Evolutionary conservation across 768 basidiomycete species (phyloP).

Genomic region (Lactarius quietus): DNA sequence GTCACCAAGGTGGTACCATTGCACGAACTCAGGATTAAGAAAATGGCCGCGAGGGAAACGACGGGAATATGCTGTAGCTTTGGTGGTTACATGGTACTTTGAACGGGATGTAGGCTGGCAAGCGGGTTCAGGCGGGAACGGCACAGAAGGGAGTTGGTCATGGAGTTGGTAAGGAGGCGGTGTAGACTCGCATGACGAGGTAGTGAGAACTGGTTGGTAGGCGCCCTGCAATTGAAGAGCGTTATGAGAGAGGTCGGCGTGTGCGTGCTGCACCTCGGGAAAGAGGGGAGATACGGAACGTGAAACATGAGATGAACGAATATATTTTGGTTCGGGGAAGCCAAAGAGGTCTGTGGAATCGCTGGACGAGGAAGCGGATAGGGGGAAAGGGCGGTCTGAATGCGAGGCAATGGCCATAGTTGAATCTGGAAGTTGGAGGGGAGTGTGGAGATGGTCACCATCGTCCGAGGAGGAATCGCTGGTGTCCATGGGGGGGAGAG

Average conservation of each 20-base stretch:
- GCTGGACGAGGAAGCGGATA: slow-evolving; percentile 13
- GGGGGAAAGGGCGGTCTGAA: slow-evolving; percentile 1
- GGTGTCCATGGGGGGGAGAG: slow-evolving; percentile 18
- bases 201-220: slow-evolving; percentile 13
- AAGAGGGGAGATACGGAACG: slow-evolving; percentile 24
- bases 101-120: slow-evolving; percentile 17
- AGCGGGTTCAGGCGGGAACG: slow-evolving; percentile 11
- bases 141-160: slow-evolving; percentile 17
- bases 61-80: slow-evolving; percentile 39
- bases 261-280: slow-evolving; percentile 9
- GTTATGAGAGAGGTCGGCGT: slow-evolving; percentile 15
- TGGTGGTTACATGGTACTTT: slow-evolving; percentile 19
- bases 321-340: slow-evolving; percentile 19
- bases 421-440: slow-evolving; percentile 21
- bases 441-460: slow-evolving; percentile 25
- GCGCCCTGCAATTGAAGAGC: slow-evolving; percentile 22
- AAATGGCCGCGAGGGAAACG: slow-evolving; percentile 60
- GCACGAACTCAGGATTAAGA: slow-evolving; percentile 58
- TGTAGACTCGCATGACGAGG: slow-evolving; percentile 10
- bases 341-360: slow-evolving; percentile 18
- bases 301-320: slow-evolving; percentile 23
- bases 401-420: slow-evolving; percentile 15
- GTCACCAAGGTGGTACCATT: slow-evolving; percentile 58
- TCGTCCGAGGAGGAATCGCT: slow-evolving; percentile 26
- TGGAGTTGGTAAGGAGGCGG: slow-evolving; percentile 1